A percentile compares a stretch with the other conserved stretches of the same genome.
Evolutionary conservation across 306 rosid genomes (phyloP).

Genomic region (Calophaca sinica): DNA sequence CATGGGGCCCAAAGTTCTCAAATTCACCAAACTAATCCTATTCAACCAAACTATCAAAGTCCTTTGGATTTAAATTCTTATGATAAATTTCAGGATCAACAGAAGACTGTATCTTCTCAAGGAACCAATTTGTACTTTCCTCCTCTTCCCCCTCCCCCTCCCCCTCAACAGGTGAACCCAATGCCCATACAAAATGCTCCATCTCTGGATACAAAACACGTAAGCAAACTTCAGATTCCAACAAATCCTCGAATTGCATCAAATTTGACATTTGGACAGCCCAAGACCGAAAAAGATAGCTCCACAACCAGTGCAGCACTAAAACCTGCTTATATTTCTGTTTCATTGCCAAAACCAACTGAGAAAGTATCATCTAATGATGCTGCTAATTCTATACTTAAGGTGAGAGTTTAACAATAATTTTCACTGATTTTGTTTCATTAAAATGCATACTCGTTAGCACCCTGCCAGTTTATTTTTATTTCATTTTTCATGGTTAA

Average conservation of each 20-base stretch:
- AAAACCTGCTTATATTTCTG: constrained; percentile 91
- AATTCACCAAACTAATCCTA: constrained; percentile 71
- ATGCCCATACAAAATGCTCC: constrained; percentile 61
- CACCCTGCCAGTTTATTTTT: constrained; percentile 14
- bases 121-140: constrained; percentile 61
- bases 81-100: constrained; percentile 96
- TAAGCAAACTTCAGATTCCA: constrained; percentile 87
- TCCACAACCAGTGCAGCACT: constrained; percentile 51
- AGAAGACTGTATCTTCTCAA: constrained; percentile 62
- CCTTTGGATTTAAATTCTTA: constrained; percentile 86
- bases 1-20: constrained; percentile 77
- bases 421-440: constrained; percentile 26
- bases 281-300: constrained; percentile 76
- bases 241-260: constrained; percentile 97
- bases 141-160: constrained; percentile 53
- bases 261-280: constrained; percentile 65
- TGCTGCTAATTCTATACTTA: constrained; percentile 77
- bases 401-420: constrained; percentile 60
- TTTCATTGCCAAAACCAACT: constrained; percentile 70
- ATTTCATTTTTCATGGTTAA: constrained; percentile 13
- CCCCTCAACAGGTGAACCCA: constrained; percentile 65
- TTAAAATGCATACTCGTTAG: constrained; percentile 7
- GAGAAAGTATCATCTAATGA: constrained; percentile 65
- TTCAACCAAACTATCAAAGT: constrained; percentile 79
- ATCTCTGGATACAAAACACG: constrained; percentile 72